phyloP scores from a whole-genome alignment of 2,329 filamentous ascomycete genomes.

The Aureobasidium zeae region DNA sequence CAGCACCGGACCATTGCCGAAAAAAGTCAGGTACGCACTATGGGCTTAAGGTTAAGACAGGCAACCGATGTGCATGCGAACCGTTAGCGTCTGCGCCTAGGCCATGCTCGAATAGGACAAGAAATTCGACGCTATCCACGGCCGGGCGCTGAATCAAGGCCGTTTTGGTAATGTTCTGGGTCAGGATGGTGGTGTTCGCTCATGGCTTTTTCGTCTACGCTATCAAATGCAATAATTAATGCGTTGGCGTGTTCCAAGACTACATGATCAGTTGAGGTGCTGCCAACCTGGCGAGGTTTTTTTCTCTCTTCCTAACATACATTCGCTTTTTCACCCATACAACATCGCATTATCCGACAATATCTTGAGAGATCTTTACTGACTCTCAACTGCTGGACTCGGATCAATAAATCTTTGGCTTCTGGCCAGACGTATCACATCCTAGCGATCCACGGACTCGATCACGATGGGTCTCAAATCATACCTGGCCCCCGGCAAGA shows the following conservation, averaged over 20 bases:
- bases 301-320: neutral
- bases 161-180: slow-evolving; percentile 15
- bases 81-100: slow-evolving; percentile 14
- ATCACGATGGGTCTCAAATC: slow-evolving; percentile 17
- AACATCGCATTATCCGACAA: too few relatives aligned
- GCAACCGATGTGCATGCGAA: slow-evolving; percentile 13
- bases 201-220: slow-evolving; percentile 6
- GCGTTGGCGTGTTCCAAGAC: slow-evolving; percentile 5
- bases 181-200: slow-evolving; percentile 7
- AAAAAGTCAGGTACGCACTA: slow-evolving; percentile 15
- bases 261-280: slow-evolving; percentile 1
- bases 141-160: slow-evolving; percentile 12
- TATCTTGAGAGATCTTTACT: slow-evolving; percentile 7
- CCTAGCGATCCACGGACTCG: neutral
- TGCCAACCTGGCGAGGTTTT: slow-evolving; percentile 2
- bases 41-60: slow-evolving; percentile 12
- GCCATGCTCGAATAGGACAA: slow-evolving; percentile 11
- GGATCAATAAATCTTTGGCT: slow-evolving; percentile 9
- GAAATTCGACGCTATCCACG: slow-evolving; percentile 8
- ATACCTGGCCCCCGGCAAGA: slow-evolving; percentile 18
- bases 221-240: slow-evolving; percentile 15
- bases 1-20: slow-evolving; percentile 12
- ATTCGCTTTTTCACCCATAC: neutral
- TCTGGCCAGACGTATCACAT: slow-evolving; percentile 4
- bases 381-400: slow-evolving; percentile 7